Percentiles rank a stretch among this genome's conserved stretches.
These are phyloP conservation scores for Schwanniomyces vanrijiae DNA, from an alignment of 805 yeast species.

Conservation along the genomic window DNA sequence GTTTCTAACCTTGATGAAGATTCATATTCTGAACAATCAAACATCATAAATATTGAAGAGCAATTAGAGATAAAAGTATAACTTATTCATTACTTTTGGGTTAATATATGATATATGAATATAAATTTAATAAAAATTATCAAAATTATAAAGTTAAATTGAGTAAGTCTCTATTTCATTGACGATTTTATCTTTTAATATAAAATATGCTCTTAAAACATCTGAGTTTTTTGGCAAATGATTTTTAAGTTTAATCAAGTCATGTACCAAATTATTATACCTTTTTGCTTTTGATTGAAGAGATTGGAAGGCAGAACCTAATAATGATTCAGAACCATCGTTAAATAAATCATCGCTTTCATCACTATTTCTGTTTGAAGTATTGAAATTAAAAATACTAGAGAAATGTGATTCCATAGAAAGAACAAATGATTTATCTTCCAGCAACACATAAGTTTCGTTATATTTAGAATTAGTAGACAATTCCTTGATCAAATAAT, in stretches of 20 bases:
- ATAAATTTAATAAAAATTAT: background rate
- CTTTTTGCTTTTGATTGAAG: background rate
- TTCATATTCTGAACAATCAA: background rate
- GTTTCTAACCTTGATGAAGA: conserved; percentile 20
- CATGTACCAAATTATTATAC: conserved; percentile 1
- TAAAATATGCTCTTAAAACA: background rate
- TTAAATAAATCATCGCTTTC: conserved; percentile 7
- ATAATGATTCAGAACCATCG: background rate
- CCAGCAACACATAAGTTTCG: background rate
- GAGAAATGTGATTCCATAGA: conserved; percentile 27
- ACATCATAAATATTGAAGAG: background rate
- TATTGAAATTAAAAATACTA: conserved; percentile 21
- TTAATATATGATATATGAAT: background rate
- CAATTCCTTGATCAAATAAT: conserved; percentile 21
- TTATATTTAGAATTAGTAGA: background rate
- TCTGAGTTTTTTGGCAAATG: background rate
- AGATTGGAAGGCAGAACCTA: background rate
- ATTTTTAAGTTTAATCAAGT: background rate
- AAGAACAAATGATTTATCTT: conserved; percentile 12
- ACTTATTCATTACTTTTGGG: background rate
- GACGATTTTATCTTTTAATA: conserved; percentile 1
- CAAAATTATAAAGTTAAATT: background rate
- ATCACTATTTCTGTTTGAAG: conserved; percentile 1
- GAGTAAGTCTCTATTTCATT: background rate
- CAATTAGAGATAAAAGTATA: conserved; percentile 3